Evolutionary conservation across 495 filamentous ascomycete species (phyloP), one percentile per base, ranked within the genome.

Genomic region (Xylaria acuta): DNA sequence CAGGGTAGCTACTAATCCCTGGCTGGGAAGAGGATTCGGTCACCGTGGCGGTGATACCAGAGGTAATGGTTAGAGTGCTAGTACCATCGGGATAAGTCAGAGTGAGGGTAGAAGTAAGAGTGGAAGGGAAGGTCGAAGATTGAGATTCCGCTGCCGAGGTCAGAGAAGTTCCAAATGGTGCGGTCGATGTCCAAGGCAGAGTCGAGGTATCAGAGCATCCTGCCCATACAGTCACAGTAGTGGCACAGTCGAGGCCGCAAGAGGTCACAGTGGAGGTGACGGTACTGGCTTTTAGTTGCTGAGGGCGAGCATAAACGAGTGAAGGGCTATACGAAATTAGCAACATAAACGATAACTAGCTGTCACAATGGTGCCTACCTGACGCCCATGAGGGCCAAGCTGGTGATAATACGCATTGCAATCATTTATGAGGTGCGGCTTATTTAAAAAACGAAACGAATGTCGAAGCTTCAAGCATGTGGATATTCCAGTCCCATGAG

Each of bases 251-350:
- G 32, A n/a, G 16, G n/a, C 67, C 77, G 38, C 75, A 79, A 43
- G 70, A 72, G 32, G 77, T 79, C 3, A 79, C 75, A 3, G 74
- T 77, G 1, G 69, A 60, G 8, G 76, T 78, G 47, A 78, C 77
- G 9, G 77, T 79, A 20, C 32, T 53, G 20, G 56, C 53, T 56
- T 75, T 62, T 1, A 64, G 65, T 62, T 75, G 71, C 53, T 74
- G 75, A 43, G 76, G 62, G 16, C 65, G 65, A 27, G 67, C 76
- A n/a, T 69, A 30, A 64, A 69, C 38, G 18, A 75, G 54, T 32
- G 67, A 43, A 51, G 71, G 72, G 62, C 77, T 78, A n/a, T 25
- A 9, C 34, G 32, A 32, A 58, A 34, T 79, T 72, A 79, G 73
- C 43, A 62, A 63, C 22, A 8, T 16, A 32, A 9, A 38, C 22